Conservation (phyloP, 179 eudicot genomes). For the Patellifolia procumbens region DNA sequence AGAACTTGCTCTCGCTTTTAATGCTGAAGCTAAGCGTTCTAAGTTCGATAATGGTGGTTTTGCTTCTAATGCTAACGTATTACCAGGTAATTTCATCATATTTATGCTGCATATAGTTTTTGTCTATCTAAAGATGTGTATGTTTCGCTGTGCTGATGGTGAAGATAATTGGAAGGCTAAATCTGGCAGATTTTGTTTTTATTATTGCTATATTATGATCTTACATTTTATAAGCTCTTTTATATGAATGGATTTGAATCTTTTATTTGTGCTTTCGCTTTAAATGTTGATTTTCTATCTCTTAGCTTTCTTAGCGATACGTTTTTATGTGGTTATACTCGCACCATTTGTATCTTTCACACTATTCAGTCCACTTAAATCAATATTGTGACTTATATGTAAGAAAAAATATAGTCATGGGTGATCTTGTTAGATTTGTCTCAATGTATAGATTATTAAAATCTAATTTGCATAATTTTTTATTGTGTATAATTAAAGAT, state of each 20-base stretch:
- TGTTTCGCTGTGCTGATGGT: not conserved
- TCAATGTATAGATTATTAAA: too few relatives aligned
- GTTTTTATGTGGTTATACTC: too few relatives aligned
- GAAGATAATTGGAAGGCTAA: not conserved
- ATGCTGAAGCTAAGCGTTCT: conserved; percentile 61
- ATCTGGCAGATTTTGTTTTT: not conserved
- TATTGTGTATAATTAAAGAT: too few relatives aligned
- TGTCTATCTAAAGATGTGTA: too few relatives aligned
- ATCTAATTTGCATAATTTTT: too few relatives aligned
- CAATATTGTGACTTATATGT: too few relatives aligned
- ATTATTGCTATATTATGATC: not conserved
- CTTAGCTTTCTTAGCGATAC: too few relatives aligned
- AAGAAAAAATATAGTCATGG: too few relatives aligned
- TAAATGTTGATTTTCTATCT: not conserved
- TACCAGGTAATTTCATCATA: conserved; percentile 16
- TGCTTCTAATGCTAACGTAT: not conserved
- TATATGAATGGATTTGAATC: not conserved
- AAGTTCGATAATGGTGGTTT: conserved; percentile 56
- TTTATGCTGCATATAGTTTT: not conserved
- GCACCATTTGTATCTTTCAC: too few relatives aligned
- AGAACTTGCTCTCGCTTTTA: conserved; percentile 64
- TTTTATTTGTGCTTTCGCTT: not conserved
- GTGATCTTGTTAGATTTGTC: too few relatives aligned
- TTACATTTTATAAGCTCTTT: not conserved
- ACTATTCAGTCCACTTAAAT: too few relatives aligned